phyloP scores from a whole-genome alignment of 1,139 yeast species.

The Candida sojae region DNA sequence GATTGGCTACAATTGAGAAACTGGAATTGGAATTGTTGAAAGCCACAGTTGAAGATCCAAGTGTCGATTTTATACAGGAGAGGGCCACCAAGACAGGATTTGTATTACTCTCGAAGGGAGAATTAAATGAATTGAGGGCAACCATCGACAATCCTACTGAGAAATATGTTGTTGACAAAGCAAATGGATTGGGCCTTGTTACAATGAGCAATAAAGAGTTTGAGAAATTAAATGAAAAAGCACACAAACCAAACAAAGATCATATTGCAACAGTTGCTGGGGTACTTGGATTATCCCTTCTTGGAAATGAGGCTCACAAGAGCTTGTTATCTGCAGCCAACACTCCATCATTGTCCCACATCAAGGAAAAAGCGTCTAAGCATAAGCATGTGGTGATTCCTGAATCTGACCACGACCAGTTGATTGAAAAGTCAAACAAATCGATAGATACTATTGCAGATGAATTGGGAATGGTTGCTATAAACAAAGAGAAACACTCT shows the following conservation, averaged over 20 bases:
- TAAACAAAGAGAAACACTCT: constrained; percentile 7
- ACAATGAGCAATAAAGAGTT: constrained; percentile 18
- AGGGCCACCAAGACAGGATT: constrained; percentile 22
- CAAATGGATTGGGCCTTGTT: constrained; percentile 14
- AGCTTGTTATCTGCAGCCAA: constrained; percentile 14
- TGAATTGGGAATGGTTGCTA: constrained; percentile 13
- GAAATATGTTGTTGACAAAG: constrained; percentile 24
- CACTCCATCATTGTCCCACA: constrained; percentile 23
- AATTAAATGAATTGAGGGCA: constrained; percentile 16
- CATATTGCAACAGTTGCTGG: constrained; percentile 14
- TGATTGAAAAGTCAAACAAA: constrained; percentile 16
- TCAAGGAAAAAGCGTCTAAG: constrained; percentile 19
- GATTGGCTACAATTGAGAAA: constrained; percentile 17
- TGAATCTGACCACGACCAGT: constrained; percentile 13
- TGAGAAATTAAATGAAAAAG: constrained; percentile 5
- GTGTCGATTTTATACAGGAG: constrained; percentile 17
- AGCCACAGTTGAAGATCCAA: constrained; percentile 15
- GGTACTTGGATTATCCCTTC: constrained; percentile 27
- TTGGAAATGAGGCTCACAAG: constrained; percentile 20
- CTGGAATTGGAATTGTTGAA: constrained; percentile 13
- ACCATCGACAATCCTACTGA: constrained; percentile 24
- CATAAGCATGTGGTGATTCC: constrained; percentile 21
- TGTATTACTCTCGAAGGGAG: constrained; percentile 19
- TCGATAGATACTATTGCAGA: constrained; percentile 18
- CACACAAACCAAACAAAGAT: constrained; percentile 15